phyloP scores from a whole-genome alignment of 2,329 filamentous ascomycete species.

The Periconia digitata region DNA sequence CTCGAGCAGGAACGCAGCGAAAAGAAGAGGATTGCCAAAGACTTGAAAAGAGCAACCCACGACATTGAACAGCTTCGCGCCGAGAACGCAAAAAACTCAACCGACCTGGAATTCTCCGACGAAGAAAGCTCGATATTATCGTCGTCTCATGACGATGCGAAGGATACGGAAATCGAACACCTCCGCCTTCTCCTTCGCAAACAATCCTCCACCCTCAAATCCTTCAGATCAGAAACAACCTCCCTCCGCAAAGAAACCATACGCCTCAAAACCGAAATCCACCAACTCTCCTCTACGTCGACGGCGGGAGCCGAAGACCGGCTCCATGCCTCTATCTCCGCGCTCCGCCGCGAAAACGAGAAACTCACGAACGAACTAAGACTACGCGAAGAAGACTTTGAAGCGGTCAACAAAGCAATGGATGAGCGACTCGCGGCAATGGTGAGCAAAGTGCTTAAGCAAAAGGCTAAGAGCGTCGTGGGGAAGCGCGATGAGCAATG shows the following conservation, averaged over 20 bases:
- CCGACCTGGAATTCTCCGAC: conserved; percentile 15
- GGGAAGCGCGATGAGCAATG: conserved; percentile 38
- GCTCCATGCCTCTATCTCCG: conserved; percentile 12
- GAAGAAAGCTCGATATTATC: conserved; percentile 14
- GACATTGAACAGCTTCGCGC: conserved; percentile 24
- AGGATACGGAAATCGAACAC: conserved; percentile 28
- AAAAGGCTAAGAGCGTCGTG: conserved; percentile 31
- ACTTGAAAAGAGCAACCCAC: conserved; percentile 24
- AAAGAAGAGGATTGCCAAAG: conserved; percentile 28
- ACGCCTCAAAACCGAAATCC: conserved; percentile 6
- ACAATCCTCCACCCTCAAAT: conserved; percentile 27
- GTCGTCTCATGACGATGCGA: conserved; percentile 13
- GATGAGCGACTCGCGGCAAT: conserved; percentile 34
- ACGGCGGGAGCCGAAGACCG: conserved; percentile 4
- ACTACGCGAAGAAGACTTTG: conserved; percentile 25
- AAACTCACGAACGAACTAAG: conserved; percentile 21
- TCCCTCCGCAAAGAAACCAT: conserved; percentile 21
- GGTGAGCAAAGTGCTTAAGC: conserved; percentile 33
- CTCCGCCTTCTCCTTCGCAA: conserved; percentile 29
- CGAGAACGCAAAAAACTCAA: conserved; percentile 11
- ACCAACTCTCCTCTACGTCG: background rate
- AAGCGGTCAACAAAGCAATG: conserved; percentile 35
- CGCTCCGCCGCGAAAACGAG: conserved; percentile 19
- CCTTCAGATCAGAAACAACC: conserved; percentile 21
- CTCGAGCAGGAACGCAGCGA: conserved; percentile 38